phyloP scores from a whole-genome alignment of 129 eudicot genomes.

The Oenanthe sinensis region DNA sequence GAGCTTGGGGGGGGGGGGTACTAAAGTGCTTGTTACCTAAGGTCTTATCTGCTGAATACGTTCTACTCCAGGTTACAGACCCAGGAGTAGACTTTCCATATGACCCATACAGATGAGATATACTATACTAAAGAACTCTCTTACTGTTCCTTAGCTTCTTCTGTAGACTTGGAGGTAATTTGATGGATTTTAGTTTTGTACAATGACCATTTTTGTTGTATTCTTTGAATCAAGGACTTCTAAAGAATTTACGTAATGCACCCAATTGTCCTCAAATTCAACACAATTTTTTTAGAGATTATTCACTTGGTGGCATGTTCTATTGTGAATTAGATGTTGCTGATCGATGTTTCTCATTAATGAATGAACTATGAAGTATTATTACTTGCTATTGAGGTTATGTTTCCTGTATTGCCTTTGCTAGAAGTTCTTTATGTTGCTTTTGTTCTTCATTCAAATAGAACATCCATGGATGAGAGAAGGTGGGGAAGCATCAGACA shows the following conservation, averaged over 20 bases:
- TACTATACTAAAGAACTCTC: background rate
- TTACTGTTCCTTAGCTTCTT: background rate
- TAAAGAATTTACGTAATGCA: background rate
- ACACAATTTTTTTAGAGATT: background rate
- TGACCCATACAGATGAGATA: background rate
- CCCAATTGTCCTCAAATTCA: background rate
- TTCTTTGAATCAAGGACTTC: background rate
- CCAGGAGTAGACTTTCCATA: background rate
- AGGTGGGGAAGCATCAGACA: conserved; percentile 11
- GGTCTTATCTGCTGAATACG: background rate
- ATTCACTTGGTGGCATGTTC: background rate
- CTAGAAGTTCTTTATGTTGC: background rate
- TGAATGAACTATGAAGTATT: background rate
- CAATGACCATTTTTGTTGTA: background rate
- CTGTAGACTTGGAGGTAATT: background rate
- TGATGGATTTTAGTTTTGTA: background rate
- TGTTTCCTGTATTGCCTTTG: background rate
- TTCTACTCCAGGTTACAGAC: background rate
- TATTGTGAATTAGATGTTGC: background rate
- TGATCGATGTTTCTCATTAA: background rate
- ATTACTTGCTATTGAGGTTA: background rate
- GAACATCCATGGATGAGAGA: conserved; percentile 12
- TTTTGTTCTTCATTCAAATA: background rate
- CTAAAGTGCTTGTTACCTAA: background rate
- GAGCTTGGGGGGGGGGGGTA: too few species aligned